Conservation (phyloP, 768 basidiomycete genomes). For the Polyporus arcularius region DNA sequence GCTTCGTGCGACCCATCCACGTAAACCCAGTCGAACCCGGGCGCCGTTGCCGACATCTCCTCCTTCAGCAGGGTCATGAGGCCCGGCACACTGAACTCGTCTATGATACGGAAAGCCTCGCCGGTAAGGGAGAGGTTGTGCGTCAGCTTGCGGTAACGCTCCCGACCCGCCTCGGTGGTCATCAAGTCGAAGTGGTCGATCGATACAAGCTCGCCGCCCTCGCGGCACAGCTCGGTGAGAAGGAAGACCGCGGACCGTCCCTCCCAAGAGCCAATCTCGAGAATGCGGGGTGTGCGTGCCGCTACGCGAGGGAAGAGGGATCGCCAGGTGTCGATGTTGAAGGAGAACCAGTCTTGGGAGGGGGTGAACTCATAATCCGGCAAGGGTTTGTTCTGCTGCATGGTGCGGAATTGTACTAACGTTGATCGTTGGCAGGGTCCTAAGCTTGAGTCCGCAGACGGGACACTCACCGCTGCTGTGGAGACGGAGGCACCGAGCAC, state of each 20-base stretch:
- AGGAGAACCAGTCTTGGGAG: conserved; percentile 60
- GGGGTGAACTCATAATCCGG: conserved; percentile 41
- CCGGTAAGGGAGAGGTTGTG: conserved; percentile 52
- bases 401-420: neutral
- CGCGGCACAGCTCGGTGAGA: conserved; percentile 46
- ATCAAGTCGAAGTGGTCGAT: conserved; percentile 63
- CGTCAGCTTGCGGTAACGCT: conserved; percentile 43
- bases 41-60: conserved; percentile 35
- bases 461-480: no score
- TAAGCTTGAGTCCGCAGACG: no score
- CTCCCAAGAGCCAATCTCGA: conserved; percentile 66
- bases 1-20: conserved; percentile 61
- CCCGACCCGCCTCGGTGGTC: conserved; percentile 46
- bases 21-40: conserved; percentile 62
- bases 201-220: conserved; percentile 49
- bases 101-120: conserved; percentile 45
- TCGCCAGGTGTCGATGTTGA: conserved; percentile 45
- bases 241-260: conserved; percentile 63
- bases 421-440: no score
- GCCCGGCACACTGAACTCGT: conserved; percentile 55
- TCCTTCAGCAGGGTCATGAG: conserved; percentile 49
- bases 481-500: no score
- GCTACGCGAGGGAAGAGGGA: conserved; percentile 40
- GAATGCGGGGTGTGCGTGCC: conserved; percentile 43
- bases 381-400: neutral